These are phyloP conservation scores for Vigna mungo DNA, from an alignment of 306 rosid species.

Conservation along the genomic window DNA sequence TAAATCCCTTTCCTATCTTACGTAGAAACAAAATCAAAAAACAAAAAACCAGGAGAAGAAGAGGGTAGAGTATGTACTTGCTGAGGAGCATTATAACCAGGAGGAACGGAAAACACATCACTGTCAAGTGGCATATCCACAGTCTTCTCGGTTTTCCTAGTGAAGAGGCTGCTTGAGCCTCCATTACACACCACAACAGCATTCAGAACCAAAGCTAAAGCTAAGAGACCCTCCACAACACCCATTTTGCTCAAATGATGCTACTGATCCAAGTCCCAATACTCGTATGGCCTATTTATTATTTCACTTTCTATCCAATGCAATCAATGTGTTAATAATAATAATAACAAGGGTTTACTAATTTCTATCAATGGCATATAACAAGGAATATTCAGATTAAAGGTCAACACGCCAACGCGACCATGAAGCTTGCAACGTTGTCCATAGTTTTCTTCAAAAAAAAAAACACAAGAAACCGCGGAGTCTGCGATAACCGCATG, in stretches of 20 bases:
- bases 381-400: conserved; percentile 29
- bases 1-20: neutral
- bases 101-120: conserved; percentile 68
- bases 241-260: conserved; percentile 44
- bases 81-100: conserved; percentile 81
- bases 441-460: neutral
- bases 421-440: neutral
- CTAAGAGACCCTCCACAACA: conserved; percentile 21
- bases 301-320: neutral
- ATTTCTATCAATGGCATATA: neutral
- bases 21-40: neutral
- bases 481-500: neutral
- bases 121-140: conserved; percentile 64
- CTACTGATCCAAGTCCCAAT: conserved; percentile 41
- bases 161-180: conserved; percentile 57
- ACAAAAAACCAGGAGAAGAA: neutral
- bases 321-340: neutral
- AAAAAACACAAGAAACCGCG: neutral
- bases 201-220: conserved; percentile 40
- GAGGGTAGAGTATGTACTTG: conserved; percentile 54
- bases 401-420: neutral
- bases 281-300: neutral
- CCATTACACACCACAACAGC: conserved; percentile 54
- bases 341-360: neutral
- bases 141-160: conserved; percentile 50